A percentile compares a stretch with the other conserved stretches of the same genome.
These are phyloP conservation scores for Botrytis fabae DNA, from an alignment of 2,329 filamentous ascomycete species.

Conservation along the genomic window DNA sequence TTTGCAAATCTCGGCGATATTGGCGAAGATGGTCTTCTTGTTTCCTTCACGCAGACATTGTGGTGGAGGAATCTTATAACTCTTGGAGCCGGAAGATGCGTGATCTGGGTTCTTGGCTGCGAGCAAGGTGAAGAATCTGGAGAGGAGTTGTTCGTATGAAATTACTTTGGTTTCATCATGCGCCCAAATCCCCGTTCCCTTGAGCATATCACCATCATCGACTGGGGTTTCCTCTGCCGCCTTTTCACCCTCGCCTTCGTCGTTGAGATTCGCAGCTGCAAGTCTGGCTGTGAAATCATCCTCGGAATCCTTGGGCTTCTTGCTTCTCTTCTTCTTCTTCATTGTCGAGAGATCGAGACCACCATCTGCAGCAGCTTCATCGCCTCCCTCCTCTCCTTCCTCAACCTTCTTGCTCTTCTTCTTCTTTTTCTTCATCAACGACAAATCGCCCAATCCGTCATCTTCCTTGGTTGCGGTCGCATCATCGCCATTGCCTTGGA, in stretches of 20 bases:
- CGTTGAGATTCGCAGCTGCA: conserved; percentile 40
- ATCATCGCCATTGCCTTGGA: conserved; percentile 43
- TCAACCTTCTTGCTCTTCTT: conserved; percentile 86
- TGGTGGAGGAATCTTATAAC: conserved; percentile 98
- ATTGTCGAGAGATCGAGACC: conserved; percentile 46
- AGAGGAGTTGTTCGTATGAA: conserved; percentile 80
- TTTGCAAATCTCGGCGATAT: conserved; percentile 98
- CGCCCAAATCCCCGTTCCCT: conserved; percentile 43
- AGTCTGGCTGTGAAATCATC: conserved; percentile 41
- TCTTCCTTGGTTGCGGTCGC: conserved; percentile 26
- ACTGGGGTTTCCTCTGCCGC: conserved; percentile 32
- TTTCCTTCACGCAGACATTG: conserved; percentile 99
- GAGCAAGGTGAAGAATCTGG: conserved; percentile 91
- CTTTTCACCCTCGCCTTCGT: conserved; percentile 32
- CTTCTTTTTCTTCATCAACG: conserved; percentile 81
- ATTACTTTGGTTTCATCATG: conserved; percentile 53
- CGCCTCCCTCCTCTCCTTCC: conserved; percentile 61
- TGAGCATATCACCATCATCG: conserved; percentile 42
- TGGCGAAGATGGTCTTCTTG: conserved; percentile 99
- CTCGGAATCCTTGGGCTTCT: conserved; percentile 41
- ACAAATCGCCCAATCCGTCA: conserved; percentile 47
- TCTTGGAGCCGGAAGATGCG: conserved; percentile 82
- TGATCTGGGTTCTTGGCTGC: conserved; percentile 97
- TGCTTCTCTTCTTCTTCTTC: conserved; percentile 43
- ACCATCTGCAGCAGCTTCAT: conserved; percentile 50